Conservation (phyloP, 1,139 yeast species). For the Pichia sp. region DNA sequence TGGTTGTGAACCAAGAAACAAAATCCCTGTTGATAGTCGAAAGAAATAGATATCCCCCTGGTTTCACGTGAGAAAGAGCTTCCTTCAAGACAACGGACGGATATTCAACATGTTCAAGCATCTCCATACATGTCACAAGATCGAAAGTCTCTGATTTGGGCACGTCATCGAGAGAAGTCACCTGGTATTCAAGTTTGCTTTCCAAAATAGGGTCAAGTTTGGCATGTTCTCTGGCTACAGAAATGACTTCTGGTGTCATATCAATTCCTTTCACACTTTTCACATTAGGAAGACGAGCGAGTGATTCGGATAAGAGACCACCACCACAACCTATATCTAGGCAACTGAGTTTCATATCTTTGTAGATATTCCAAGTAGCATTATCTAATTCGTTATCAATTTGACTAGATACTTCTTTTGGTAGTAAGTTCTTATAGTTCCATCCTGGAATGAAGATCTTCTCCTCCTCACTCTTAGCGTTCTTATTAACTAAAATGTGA, state of each 20-base stretch:
- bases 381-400: constrained; percentile 47
- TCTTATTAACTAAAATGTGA: constrained; percentile 43
- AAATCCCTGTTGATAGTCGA: constrained; percentile 90
- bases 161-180: constrained; percentile 58
- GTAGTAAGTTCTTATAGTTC: constrained; percentile 55
- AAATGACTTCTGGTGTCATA: constrained; percentile 73
- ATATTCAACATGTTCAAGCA: constrained; percentile 87
- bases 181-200: constrained; percentile 47
- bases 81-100: constrained; percentile 69
- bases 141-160: constrained; percentile 51
- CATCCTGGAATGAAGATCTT: constrained; percentile 75
- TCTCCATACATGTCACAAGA: constrained; percentile 85
- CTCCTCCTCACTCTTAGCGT: constrained; percentile 41
- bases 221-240: constrained; percentile 72
- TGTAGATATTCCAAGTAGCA: constrained; percentile 40
- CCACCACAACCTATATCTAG: constrained; percentile 98
- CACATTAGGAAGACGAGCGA: constrained; percentile 71
- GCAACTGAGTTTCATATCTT: constrained; percentile 41
- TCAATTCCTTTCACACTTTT: constrained; percentile 74
- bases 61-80: constrained; percentile 64
- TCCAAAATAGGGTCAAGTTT: constrained; percentile 57
- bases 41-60: constrained; percentile 80
- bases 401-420: constrained; percentile 44
- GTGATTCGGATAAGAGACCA: constrained; percentile 81
- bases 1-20: constrained; percentile 91